Evolutionary conservation across 495 filamentous ascomycete species (phyloP).

Genomic region (Sphaerosporella brunnea): DNA sequence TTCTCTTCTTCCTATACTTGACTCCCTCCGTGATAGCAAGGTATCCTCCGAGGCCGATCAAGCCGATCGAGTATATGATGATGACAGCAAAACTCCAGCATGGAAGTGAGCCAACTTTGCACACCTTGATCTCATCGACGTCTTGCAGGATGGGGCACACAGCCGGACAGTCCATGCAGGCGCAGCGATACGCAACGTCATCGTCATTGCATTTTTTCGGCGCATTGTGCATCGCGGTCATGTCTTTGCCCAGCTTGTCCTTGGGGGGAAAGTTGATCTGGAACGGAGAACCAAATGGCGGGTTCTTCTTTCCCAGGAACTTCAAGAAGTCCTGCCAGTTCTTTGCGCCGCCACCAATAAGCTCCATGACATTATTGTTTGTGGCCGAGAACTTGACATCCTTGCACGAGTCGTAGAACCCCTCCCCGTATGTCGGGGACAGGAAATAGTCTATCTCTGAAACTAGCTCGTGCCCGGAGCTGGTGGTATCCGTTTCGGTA

Average conservation of each 20-base stretch:
- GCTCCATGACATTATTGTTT: slow-evolving; percentile 76
- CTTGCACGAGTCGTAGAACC: slow-evolving; percentile 94
- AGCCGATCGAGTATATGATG: slow-evolving; percentile 60
- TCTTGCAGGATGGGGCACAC: slow-evolving; percentile 67
- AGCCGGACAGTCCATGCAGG: slow-evolving; percentile 78
- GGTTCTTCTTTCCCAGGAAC: slow-evolving; percentile 81
- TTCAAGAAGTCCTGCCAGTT: slow-evolving; percentile 68
- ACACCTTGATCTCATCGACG: slow-evolving; percentile 46
- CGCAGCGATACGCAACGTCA: slow-evolving; percentile 68
- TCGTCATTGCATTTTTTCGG: slow-evolving; percentile 77
- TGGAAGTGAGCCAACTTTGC: slow-evolving; percentile 68
- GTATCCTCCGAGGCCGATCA: slow-evolving; percentile 44
- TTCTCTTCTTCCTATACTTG: slow-evolving; percentile 51
- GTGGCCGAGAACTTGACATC: slow-evolving; percentile 94
- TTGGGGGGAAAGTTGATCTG: slow-evolving; percentile 80
- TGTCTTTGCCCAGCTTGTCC: slow-evolving; percentile 30
- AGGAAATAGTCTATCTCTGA: slow-evolving; percentile 84
- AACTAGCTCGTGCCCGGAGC: slow-evolving; percentile 51
- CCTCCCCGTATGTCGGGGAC: slow-evolving; percentile 65
- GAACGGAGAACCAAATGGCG: slow-evolving; percentile 68
- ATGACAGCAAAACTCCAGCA: slow-evolving; percentile 87
- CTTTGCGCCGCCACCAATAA: slow-evolving; percentile 90
- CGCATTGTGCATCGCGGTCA: slow-evolving; percentile 44
- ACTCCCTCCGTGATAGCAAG: slow-evolving; percentile 57
- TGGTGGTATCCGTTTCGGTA: slow-evolving; percentile 49